These are phyloP conservation scores for Oropetium thomaeum DNA, from an alignment of 176 grass and related monocot genomes.

Conservation along the genomic window DNA sequence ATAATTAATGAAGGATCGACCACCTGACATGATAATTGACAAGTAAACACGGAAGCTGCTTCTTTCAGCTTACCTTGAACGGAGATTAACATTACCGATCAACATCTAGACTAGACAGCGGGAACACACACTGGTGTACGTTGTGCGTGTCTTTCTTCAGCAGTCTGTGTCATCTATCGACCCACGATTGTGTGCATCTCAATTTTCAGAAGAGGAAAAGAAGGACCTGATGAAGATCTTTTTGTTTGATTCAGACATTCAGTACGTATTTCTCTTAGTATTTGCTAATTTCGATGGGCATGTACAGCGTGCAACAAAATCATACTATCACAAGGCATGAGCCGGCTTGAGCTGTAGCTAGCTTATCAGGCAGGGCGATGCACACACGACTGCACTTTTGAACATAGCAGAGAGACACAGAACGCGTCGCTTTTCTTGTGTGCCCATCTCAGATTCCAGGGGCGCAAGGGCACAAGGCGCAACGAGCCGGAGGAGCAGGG, in stretches of 20 bases:
- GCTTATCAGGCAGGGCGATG: too few species aligned
- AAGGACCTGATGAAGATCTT: background rate
- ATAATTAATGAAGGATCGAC: background rate
- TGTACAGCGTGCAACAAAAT: too few species aligned
- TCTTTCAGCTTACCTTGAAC: background rate
- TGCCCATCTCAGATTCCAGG: slow-evolving; percentile 9
- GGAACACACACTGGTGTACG: background rate
- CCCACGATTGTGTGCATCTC: background rate
- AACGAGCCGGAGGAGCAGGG: background rate
- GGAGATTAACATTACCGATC: background rate
- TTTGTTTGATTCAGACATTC: too few species aligned
- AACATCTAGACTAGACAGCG: too few species aligned
- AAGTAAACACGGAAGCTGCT: too few species aligned
- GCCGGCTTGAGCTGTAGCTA: too few species aligned
- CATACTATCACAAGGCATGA: too few species aligned
- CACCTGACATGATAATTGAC: background rate
- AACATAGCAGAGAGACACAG: too few species aligned
- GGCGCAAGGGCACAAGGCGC: slow-evolving; percentile 18
- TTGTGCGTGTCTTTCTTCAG: background rate
- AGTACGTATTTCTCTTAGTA: too few species aligned
- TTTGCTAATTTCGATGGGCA: too few species aligned
- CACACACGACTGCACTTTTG: too few species aligned
- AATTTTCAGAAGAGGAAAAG: background rate
- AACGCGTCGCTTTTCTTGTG: too few species aligned
- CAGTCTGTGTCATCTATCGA: background rate